These are phyloP conservation scores for Yarrowia porcina DNA, from an alignment of 805 yeast genomes.

Conservation along the genomic window DNA sequence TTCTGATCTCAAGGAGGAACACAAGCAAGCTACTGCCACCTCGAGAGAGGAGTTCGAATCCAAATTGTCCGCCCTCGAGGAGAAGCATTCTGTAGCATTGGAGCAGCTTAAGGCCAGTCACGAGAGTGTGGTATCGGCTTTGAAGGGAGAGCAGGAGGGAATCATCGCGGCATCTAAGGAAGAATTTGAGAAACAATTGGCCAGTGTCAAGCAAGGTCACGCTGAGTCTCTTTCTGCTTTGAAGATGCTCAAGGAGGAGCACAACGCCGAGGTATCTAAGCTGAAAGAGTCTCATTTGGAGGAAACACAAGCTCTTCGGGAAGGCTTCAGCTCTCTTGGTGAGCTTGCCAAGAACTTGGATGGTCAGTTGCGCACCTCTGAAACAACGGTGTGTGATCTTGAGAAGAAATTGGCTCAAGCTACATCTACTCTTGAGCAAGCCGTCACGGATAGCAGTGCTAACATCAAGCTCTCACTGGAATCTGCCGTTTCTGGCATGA, in stretches of 20 bases:
- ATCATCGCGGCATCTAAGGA: not conserved
- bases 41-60: not conserved
- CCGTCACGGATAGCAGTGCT: not conserved
- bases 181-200: not conserved
- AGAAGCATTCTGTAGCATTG: not conserved
- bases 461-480: not conserved
- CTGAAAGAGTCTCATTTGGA: not conserved
- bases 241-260: not conserved
- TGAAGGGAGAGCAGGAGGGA: not conserved
- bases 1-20: not conserved
- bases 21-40: not conserved
- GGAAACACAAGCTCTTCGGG: conserved; percentile 1
- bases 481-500: not conserved
- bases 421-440: not conserved
- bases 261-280: not conserved
- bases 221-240: not conserved
- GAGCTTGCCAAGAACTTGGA: not conserved
- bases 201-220: not conserved
- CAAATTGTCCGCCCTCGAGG: not conserved
- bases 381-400: not conserved
- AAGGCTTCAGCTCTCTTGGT: not conserved
- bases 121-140: not conserved
- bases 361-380: not conserved
- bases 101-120: not conserved
- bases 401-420: not conserved